Evolutionary conservation across 2,329 filamentous ascomycete species (phyloP), one percentile per base, ranked within the genome.

Genomic region (Fusarium chaquense): DNA sequence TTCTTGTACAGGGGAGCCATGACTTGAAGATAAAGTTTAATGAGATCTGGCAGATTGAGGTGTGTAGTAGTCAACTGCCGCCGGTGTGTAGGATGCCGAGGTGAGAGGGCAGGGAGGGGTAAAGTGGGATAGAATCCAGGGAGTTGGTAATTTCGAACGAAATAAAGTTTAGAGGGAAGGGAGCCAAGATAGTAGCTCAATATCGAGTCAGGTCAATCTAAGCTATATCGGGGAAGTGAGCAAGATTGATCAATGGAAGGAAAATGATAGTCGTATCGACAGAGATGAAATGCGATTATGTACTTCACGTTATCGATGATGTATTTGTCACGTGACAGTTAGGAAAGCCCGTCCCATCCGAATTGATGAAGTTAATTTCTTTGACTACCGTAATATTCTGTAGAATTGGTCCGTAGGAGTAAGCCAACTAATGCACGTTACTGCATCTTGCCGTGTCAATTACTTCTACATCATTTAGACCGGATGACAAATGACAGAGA

Each of bases 1-100:
- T 75, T 76, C 33, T 52, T 61, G 38, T 76, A 77, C 46, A 76
- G 53, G 45, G 77, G 76, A 44, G 68, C 62, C 67, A 76, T 70
- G 55, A 26, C 13, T 44, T 13, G 15, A 3, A 66, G 55, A 59
- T 68, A 50, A 30, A 38, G 65, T 58, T 69, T 22, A 6, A 35
- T 38, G 38, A 35, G 45, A 49, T 49, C 26, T 49, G 49, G 58
- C 58, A 51, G 35, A 32, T 20, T 41, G n/a, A 11, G 22, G 43
- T 13, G 24, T 24, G 35, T 18, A 44, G 6, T 24, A 18, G 18
- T 24, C 4, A 59, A 59, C 33, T 65, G 52, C 60, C 45, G 52
- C 26, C 15, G 24, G 13, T 26, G 13, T 32, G 20, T 46, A 24
- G 30, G 12, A 43, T 26, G 16, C 10, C 22, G 40, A 33, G 30